phyloP scores from a whole-genome alignment of 129 eudicot genomes.

The Flaveria bidentis region DNA sequence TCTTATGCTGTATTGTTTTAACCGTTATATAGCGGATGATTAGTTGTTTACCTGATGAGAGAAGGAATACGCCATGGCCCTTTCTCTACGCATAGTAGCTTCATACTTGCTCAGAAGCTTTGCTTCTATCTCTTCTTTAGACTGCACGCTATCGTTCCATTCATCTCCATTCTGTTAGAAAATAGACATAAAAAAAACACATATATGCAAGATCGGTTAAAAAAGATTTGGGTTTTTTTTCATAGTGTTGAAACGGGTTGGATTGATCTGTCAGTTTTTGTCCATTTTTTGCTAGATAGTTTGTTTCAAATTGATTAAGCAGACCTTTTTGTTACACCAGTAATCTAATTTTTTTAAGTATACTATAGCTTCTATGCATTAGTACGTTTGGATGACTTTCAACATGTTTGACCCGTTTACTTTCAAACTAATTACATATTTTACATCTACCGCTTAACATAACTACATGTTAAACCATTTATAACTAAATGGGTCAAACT shows the following conservation, averaged over 20 bases:
- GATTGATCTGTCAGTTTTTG: background rate
- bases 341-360: background rate
- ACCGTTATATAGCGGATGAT: background rate
- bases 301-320: background rate
- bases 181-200: background rate
- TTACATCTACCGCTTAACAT: background rate
- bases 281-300: background rate
- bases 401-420: background rate
- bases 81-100: constrained; percentile 87
- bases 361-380: background rate
- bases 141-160: constrained; percentile 76
- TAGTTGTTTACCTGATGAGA: constrained; percentile 77
- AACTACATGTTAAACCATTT: background rate
- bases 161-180: constrained; percentile 68
- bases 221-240: background rate
- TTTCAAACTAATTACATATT: background rate
- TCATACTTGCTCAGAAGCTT: constrained; percentile 68
- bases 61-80: constrained; percentile 87
- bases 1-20: background rate
- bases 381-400: too few relatives aligned
- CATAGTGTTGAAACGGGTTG: background rate
- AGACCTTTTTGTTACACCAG: background rate
- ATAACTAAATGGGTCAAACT: background rate
- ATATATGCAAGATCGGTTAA: background rate
- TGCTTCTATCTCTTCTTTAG: constrained; percentile 85